A percentile compares a stretch with the other conserved stretches of the same genome.
Evolutionary conservation across 2,329 filamentous ascomycete species (phyloP).

Genomic region (Fusarium ramigenum): DNA sequence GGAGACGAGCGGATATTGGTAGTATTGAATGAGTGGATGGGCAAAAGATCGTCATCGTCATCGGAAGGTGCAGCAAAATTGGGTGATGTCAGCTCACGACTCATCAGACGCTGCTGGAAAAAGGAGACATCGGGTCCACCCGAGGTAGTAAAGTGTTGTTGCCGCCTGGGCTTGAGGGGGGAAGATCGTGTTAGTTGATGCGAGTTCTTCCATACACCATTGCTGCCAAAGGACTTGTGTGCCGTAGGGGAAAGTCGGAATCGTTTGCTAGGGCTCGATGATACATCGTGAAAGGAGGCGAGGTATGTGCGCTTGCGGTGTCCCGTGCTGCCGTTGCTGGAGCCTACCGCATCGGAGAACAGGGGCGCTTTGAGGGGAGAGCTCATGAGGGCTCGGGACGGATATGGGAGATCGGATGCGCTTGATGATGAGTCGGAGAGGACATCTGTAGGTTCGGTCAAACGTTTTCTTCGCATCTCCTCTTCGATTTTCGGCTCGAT

Average conservation of each 20-base stretch:
- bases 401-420: conserved; percentile 79
- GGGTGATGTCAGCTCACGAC: conserved; percentile 68
- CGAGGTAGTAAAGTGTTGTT: conserved; percentile 77
- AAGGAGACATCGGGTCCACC: conserved; percentile 80
- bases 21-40: conserved; percentile 76
- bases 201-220: conserved; percentile 77
- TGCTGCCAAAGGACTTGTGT: conserved; percentile 64
- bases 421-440: conserved; percentile 89
- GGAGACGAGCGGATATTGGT: conserved; percentile 79
- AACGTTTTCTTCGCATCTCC: conserved; percentile 77
- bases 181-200: conserved; percentile 86
- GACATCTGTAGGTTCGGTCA: conserved; percentile 72
- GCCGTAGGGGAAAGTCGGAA: conserved; percentile 70
- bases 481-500: conserved; percentile 88
- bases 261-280: conserved; percentile 72
- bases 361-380: conserved; percentile 84
- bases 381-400: conserved; percentile 76
- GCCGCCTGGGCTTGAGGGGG: conserved; percentile 80
- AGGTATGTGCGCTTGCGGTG: conserved; percentile 72
- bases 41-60: conserved; percentile 85
- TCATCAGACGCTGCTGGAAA: conserved; percentile 75
- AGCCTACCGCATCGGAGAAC: conserved; percentile 83
- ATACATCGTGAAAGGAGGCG: conserved; percentile 64
- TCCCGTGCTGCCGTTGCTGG: conserved; percentile 73
- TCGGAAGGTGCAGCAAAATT: conserved; percentile 73